Percentiles rank a stretch among this genome's conserved stretches.
phyloP scores from a whole-genome alignment of 352 stramenopile genomes.

The Phytophthora rubi region DNA sequence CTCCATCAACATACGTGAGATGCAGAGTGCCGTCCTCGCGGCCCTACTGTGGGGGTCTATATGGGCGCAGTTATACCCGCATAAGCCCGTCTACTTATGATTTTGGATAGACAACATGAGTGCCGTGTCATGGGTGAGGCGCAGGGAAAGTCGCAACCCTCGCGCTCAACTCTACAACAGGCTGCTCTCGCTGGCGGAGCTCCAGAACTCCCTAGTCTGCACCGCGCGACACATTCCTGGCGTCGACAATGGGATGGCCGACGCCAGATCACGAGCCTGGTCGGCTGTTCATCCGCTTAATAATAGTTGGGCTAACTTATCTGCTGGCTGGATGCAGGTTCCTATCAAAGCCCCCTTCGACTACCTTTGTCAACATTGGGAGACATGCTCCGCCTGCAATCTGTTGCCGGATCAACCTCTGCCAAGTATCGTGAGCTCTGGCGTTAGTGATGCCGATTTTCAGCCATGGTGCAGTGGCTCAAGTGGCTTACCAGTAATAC shows the following conservation, averaged over 20 bases:
- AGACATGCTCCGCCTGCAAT: neutral
- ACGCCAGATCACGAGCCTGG: constrained; percentile 23
- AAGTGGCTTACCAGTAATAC: neutral
- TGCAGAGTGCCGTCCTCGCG: neutral
- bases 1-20: constrained; percentile 5
- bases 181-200: constrained; percentile 14
- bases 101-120: constrained; percentile 6
- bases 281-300: neutral
- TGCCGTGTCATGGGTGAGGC: constrained; percentile 1
- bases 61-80: neutral
- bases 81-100: neutral
- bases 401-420: constrained; percentile 15
- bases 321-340: constrained; percentile 8
- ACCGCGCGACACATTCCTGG: constrained; percentile 17
- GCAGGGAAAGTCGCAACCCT: neutral
- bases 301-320: constrained; percentile 20
- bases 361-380: constrained; percentile 23
- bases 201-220: constrained; percentile 12
- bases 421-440: constrained; percentile 11
- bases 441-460: constrained; percentile 13
- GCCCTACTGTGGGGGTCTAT: neutral
- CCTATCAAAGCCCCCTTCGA: constrained; percentile 2
- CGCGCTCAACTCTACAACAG: constrained; percentile 1
- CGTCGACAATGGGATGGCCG: constrained; percentile 10
- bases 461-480: neutral